Conservation (phyloP, 768 basidiomycete genomes). For the Kwoniella sp. region DNA sequence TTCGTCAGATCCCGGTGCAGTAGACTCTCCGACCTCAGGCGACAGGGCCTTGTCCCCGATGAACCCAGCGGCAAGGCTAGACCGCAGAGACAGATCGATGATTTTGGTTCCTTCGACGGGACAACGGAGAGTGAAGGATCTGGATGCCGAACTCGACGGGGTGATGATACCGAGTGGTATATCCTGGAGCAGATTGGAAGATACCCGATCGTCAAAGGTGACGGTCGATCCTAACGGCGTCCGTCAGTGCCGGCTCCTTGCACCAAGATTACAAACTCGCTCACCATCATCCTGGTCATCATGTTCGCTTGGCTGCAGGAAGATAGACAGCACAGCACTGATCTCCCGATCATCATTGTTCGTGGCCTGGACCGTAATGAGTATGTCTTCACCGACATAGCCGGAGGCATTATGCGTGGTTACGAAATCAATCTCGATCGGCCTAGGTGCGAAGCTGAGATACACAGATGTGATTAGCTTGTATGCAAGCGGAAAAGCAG, state of each 20-base stretch:
- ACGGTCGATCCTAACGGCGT: conserved; percentile 47
- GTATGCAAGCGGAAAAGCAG: neutral
- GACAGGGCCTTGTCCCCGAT: conserved; percentile 21
- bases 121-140: conserved; percentile 63
- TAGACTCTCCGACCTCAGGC: conserved; percentile 5
- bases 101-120: conserved; percentile 65
- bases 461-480: neutral
- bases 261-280: too few species aligned
- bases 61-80: conserved; percentile 48
- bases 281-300: conserved; percentile 29
- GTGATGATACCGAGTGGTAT: conserved; percentile 62
- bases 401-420: conserved; percentile 65
- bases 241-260: neutral
- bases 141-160: conserved; percentile 59
- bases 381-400: conserved; percentile 74
- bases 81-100: conserved; percentile 76
- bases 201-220: conserved; percentile 60
- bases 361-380: conserved; percentile 64
- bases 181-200: conserved; percentile 69
- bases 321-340: conserved; percentile 65
- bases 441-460: conserved; percentile 54
- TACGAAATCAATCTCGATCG: conserved; percentile 59
- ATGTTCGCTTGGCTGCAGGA: conserved; percentile 55
- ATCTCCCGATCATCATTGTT: conserved; percentile 70
- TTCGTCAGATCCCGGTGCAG: conserved; percentile 55